Conservation (phyloP, 1,139 yeast species). For the Saccharomyces pastorianus region DNA sequence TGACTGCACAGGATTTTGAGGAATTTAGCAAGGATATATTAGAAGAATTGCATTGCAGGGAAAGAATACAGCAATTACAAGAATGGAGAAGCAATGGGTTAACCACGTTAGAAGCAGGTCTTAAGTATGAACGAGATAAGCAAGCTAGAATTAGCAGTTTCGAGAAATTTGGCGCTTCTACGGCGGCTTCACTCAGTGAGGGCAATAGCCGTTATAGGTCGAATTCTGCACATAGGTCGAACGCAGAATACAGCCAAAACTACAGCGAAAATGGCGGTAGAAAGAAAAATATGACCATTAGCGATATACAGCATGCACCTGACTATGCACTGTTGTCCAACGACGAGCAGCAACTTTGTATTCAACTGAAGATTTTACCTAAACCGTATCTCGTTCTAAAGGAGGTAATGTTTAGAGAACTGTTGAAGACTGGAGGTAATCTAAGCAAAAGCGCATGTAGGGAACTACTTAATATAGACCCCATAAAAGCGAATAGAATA, state of each 20-base stretch:
- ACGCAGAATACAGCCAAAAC: constrained; percentile 24
- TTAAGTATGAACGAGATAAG: constrained; percentile 82
- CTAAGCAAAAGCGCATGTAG: constrained; percentile 78
- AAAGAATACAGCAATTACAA: constrained; percentile 80
- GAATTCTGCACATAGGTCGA: constrained; percentile 22
- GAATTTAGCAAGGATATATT: constrained; percentile 63
- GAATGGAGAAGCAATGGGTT: constrained; percentile 90
- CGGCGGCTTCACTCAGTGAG: constrained; percentile 7
- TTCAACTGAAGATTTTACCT: constrained; percentile 76
- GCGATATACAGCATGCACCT: constrained; percentile 72
- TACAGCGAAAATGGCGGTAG: constrained; percentile 30
- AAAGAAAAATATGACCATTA: constrained; percentile 34
- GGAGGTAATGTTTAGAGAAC: constrained; percentile 83
- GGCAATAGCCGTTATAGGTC: constrained; percentile 23
- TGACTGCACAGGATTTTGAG: constrained; percentile 75
- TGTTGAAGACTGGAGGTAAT: constrained; percentile 74
- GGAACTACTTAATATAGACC: constrained; percentile 76
- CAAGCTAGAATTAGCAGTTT: constrained; percentile 50
- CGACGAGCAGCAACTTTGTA: constrained; percentile 81
- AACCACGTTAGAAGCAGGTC: constrained; percentile 74
- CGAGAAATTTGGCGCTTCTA: constrained; percentile 46
- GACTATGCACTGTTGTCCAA: constrained; percentile 75
- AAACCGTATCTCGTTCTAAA: constrained; percentile 91
- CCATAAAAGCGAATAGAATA: constrained; percentile 74
- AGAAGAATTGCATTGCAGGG: constrained; percentile 69